Evolutionary conservation across 768 basidiomycete species (phyloP).

Genomic region (Kwoniella dendrophila): DNA sequence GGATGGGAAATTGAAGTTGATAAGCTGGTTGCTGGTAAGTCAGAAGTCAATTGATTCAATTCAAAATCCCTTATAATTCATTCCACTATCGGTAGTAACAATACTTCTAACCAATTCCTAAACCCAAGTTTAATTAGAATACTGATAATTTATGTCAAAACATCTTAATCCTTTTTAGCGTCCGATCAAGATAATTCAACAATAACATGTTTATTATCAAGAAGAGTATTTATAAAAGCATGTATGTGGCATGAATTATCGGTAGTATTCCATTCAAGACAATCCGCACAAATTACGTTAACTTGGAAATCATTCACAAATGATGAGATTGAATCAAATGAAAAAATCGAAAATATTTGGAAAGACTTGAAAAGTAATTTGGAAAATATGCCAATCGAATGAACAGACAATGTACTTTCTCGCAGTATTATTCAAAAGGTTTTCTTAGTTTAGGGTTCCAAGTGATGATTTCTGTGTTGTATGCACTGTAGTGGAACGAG

Average conservation of each 20-base stretch:
- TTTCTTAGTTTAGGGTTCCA: too few relatives aligned
- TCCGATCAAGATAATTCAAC: conserved; percentile 85
- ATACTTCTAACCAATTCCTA: too few relatives aligned
- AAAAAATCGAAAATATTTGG: conserved; percentile 73
- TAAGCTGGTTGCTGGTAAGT: conserved; percentile 60
- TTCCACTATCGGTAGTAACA: too few relatives aligned
- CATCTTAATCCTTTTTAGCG: conserved; percentile 37
- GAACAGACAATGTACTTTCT: too few relatives aligned
- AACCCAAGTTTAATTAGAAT: too few relatives aligned
- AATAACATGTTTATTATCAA: conserved; percentile 71
- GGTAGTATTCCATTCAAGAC: conserved; percentile 85
- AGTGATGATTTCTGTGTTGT: too few relatives aligned
- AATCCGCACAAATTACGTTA: conserved; percentile 77
- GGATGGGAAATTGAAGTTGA: conserved; percentile 87
- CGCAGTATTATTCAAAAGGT: too few relatives aligned
- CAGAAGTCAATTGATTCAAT: not conserved
- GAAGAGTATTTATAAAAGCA: conserved; percentile 83
- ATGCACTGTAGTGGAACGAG: too few relatives aligned
- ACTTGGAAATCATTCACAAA: conserved; percentile 71
- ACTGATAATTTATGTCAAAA: not conserved
- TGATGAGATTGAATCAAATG: conserved; percentile 72
- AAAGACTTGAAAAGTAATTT: conserved; percentile 69
- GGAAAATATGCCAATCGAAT: conserved; percentile 84
- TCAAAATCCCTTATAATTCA: too few relatives aligned
- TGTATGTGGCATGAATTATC: conserved; percentile 97